A percentile compares a stretch with the other conserved stretches of the same genome.
These are phyloP conservation scores for Oryza officinalis DNA, from an alignment of 176 grass and related monocot species.

Conservation along the genomic window DNA sequence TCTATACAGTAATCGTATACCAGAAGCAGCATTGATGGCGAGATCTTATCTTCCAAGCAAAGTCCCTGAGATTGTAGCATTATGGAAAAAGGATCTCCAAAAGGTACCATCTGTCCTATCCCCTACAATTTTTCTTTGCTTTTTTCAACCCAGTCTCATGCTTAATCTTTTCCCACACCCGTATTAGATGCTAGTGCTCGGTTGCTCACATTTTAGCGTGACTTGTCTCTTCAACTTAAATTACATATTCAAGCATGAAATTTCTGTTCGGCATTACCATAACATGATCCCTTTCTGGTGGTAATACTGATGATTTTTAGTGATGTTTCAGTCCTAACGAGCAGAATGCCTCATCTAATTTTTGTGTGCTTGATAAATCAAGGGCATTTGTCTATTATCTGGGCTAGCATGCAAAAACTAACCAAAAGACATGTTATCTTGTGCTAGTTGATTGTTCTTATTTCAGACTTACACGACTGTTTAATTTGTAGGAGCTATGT, in stretches of 20 bases:
- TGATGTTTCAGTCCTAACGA: constrained; percentile 20
- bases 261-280: constrained; percentile 5
- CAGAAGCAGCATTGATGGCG: constrained; percentile 97
- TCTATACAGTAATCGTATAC: constrained; percentile 79
- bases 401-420: neutral
- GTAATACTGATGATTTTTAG: constrained; percentile 7
- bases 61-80: constrained; percentile 79
- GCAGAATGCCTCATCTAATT: neutral
- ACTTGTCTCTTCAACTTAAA: neutral
- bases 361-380: neutral
- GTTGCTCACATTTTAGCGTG: neutral
- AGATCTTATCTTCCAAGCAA: constrained; percentile 99
- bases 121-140: constrained; percentile 1
- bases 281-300: neutral
- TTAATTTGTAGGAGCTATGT: constrained; percentile 8
- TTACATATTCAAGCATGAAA: neutral
- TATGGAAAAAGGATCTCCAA: constrained; percentile 96
- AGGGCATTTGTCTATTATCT: neutral
- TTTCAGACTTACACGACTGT: constrained; percentile 1
- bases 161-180: constrained; percentile 18
- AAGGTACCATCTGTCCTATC: constrained; percentile 52
- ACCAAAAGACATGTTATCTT: neutral
- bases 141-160: constrained; percentile 3
- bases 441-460: neutral
- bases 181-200: neutral